Conservation (phyloP, 1,139 yeast species). For the Oligophagozyma castellii region DNA sequence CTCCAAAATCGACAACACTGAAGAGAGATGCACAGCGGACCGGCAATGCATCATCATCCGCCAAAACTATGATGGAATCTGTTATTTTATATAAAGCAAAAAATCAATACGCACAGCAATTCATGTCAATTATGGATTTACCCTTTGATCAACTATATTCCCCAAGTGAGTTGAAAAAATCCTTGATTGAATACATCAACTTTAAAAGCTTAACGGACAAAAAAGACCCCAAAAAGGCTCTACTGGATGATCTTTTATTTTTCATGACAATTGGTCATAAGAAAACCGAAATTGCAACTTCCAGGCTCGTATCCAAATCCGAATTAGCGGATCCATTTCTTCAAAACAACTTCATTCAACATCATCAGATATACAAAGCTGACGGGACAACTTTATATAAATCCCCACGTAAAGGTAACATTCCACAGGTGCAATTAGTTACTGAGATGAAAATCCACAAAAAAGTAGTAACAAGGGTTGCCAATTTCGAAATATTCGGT, state of each 20-base stretch:
- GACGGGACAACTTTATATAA: conserved; percentile 22
- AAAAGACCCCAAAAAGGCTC: conserved; percentile 33
- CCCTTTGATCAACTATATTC: conserved; percentile 34
- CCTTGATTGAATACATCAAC: conserved; percentile 44
- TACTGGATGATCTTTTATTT: conserved; percentile 36
- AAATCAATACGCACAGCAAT: conserved; percentile 29
- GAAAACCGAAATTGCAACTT: conserved; percentile 10
- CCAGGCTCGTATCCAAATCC: conserved; percentile 33
- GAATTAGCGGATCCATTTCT: conserved; percentile 37
- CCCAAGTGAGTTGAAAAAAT: conserved; percentile 36
- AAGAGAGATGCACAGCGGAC: conserved; percentile 12
- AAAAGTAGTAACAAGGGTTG: conserved; percentile 61
- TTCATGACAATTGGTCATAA: conserved; percentile 22
- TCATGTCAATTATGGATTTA: conserved; percentile 35
- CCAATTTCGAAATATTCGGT: conserved; percentile 54
- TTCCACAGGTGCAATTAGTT: conserved; percentile 53
- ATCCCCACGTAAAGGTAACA: conserved; percentile 42
- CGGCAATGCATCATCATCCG: conserved; percentile 1
- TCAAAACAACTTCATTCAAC: conserved; percentile 38
- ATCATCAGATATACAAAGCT: conserved; percentile 39
- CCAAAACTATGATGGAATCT: conserved; percentile 20
- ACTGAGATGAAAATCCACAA: conserved; percentile 76
- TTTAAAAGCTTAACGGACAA: conserved; percentile 39
- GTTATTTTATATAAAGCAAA: conserved; percentile 42
- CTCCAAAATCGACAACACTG: conserved; percentile 9